Evolutionary conservation across 306 rosid species (phyloP).

Genomic region (Dryas drummondii): DNA sequence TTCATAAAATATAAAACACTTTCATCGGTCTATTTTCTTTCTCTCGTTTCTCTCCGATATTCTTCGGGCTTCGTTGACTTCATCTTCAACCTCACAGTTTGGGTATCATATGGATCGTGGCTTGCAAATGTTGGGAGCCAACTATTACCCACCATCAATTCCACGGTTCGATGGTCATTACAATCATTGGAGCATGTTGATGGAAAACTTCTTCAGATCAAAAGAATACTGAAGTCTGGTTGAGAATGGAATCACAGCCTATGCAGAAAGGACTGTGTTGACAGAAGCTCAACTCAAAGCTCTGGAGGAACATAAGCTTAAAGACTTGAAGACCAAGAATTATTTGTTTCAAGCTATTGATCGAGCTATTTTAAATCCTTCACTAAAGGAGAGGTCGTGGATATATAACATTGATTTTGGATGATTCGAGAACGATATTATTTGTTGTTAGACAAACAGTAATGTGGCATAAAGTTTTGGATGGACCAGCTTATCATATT

Average conservation of each 20-base stretch:
- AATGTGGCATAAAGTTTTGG: too few species aligned
- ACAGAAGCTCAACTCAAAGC: not conserved
- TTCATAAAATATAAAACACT: too few species aligned
- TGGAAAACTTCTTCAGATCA: not conserved
- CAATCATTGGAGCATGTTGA: not conserved
- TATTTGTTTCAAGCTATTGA: not conserved
- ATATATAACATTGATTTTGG: too few species aligned
- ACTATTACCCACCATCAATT: conserved; percentile 3
- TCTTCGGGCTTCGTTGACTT: too few species aligned
- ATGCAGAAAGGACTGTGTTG: not conserved
- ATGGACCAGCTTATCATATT: too few species aligned
- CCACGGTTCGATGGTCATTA: not conserved
- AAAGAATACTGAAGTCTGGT: not conserved
- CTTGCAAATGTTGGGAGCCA: conserved; percentile 14
- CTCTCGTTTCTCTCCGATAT: too few species aligned
- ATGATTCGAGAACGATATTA: too few species aligned
- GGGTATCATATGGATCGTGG: conserved; percentile 3
- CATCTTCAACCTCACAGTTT: too few species aligned
- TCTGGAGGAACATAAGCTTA: not conserved
- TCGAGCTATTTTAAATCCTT: not conserved
- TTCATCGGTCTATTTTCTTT: too few species aligned
- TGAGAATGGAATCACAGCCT: not conserved
- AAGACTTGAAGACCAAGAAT: not conserved
- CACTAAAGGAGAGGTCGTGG: too few species aligned
- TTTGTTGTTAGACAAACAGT: too few species aligned